A percentile compares a stretch with the other conserved stretches of the same genome.
phyloP scores from a whole-genome alignment of 2,329 filamentous ascomycete species.

The Verticillium longisporum region DNA sequence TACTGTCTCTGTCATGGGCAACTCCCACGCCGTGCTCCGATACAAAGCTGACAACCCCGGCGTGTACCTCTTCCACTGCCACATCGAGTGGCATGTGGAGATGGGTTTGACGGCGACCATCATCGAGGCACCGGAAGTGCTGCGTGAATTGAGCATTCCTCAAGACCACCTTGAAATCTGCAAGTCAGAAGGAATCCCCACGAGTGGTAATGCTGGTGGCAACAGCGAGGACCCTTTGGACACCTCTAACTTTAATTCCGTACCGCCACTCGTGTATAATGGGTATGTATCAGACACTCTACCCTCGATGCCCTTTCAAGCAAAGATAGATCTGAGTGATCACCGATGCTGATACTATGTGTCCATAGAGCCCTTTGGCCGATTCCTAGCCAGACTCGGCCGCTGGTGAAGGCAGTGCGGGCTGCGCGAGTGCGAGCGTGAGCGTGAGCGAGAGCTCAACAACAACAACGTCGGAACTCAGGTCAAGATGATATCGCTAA shows the following conservation, averaged over 20 bases:
- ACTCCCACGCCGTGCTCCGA: conserved; percentile 43
- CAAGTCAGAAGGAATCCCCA: conserved; percentile 37
- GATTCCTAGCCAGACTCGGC: not conserved
- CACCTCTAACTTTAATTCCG: conserved; percentile 42
- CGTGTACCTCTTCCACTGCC: conserved; percentile 51
- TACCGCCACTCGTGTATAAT: conserved; percentile 36
- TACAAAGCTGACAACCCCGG: conserved; percentile 47
- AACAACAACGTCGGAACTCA: not conserved
- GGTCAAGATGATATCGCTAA: not conserved
- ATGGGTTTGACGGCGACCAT: conserved; percentile 50
- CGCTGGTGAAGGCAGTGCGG: not conserved
- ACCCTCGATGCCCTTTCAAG: too few species aligned
- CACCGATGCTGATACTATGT: not conserved
- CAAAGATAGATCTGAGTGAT: not conserved
- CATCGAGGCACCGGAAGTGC: conserved; percentile 50
- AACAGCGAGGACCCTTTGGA: conserved; percentile 51
- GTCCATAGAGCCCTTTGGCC: not conserved
- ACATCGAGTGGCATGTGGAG: conserved; percentile 56
- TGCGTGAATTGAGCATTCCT: conserved; percentile 49
- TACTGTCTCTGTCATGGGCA: conserved; percentile 28
- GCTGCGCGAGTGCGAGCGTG: too few species aligned
- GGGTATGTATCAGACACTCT: conserved; percentile 31
- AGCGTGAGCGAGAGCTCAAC: too few species aligned
- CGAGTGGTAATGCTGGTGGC: conserved; percentile 60
- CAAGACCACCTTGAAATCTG: conserved; percentile 46